Evolutionary conservation across 306 rosid species (phyloP).

Genomic region (Acacia crassicarpa): DNA sequence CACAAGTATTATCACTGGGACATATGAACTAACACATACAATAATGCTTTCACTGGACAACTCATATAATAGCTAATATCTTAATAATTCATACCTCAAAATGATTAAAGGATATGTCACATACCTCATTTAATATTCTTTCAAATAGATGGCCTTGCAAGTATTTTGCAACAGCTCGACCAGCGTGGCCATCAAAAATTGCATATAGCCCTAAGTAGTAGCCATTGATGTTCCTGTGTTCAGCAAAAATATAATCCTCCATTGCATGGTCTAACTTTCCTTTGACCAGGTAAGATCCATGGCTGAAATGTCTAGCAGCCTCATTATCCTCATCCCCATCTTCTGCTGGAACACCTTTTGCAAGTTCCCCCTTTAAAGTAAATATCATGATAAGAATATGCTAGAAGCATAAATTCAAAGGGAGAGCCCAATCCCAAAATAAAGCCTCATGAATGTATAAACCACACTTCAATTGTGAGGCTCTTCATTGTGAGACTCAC

Average conservation of each 20-base stretch:
- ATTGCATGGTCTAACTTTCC: conserved; percentile 60
- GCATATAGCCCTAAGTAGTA: conserved; percentile 56
- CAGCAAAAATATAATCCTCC: conserved; percentile 62
- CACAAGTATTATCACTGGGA: conserved; percentile 16
- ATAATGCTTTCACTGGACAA: background rate
- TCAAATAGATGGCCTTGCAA: conserved; percentile 61
- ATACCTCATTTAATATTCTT: conserved; percentile 50
- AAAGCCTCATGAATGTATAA: too few relatives aligned
- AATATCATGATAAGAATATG: background rate
- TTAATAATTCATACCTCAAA: background rate
- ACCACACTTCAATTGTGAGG: too few relatives aligned
- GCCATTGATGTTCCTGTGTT: conserved; percentile 44
- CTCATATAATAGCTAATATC: background rate
- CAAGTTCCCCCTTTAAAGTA: conserved; percentile 17
- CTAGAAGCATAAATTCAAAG: too few relatives aligned
- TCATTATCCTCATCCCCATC: conserved; percentile 24
- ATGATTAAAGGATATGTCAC: background rate
- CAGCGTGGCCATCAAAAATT: conserved; percentile 67
- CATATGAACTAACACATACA: background rate
- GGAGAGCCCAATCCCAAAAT: too few relatives aligned
- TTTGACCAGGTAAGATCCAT: conserved; percentile 50
- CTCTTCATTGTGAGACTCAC: too few relatives aligned
- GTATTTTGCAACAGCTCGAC: conserved; percentile 54
- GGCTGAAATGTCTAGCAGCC: conserved; percentile 34
- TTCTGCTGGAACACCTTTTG: conserved; percentile 1